phyloP scores from a whole-genome alignment of 768 basidiomycete species.

The Coprinopsis strossmayeri region DNA sequence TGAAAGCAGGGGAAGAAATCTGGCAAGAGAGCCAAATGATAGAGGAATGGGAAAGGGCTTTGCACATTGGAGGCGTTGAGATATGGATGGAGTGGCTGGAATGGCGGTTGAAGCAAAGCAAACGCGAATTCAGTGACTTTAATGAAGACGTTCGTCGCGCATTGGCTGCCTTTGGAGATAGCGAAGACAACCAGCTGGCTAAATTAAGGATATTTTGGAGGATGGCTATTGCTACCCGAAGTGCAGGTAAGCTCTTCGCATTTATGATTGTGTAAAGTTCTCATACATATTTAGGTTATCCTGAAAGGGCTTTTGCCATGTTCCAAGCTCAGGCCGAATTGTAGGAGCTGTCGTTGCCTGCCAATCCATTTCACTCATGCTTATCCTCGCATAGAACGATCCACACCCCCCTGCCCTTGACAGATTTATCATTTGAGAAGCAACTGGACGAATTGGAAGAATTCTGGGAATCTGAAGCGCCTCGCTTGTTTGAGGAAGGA shows the following conservation, averaged over 20 bases:
- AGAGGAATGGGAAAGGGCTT: constrained; percentile 65
- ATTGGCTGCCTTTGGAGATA: constrained; percentile 23
- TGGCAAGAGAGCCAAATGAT: constrained; percentile 52
- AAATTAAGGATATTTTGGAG: constrained; percentile 69
- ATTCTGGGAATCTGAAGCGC: constrained; percentile 80
- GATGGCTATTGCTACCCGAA: constrained; percentile 49
- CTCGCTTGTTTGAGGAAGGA: constrained; percentile 64
- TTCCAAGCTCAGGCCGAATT: constrained; percentile 83
- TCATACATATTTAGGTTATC: constrained; percentile 44
- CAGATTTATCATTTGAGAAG: constrained; percentile 33
- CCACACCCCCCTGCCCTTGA: constrained; percentile 41
- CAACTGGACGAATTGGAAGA: constrained; percentile 61
- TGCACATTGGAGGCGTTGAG: constrained; percentile 45
- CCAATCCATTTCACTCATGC: neutral
- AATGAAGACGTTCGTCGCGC: constrained; percentile 43
- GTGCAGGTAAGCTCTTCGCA: constrained; percentile 47
- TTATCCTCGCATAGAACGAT: constrained; percentile 42
- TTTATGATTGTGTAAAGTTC: neutral
- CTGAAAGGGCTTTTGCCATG: constrained; percentile 68
- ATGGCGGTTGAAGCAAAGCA: constrained; percentile 53
- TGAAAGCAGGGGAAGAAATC: constrained; percentile 66
- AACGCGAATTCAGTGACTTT: constrained; percentile 44
- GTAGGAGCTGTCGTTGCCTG: constrained; percentile 34
- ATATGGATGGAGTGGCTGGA: constrained; percentile 80
- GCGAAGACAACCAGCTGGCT: constrained; percentile 40